phyloP scores from a whole-genome alignment of 1,284 basidiomycete genomes.

The Tremellales sp. region DNA sequence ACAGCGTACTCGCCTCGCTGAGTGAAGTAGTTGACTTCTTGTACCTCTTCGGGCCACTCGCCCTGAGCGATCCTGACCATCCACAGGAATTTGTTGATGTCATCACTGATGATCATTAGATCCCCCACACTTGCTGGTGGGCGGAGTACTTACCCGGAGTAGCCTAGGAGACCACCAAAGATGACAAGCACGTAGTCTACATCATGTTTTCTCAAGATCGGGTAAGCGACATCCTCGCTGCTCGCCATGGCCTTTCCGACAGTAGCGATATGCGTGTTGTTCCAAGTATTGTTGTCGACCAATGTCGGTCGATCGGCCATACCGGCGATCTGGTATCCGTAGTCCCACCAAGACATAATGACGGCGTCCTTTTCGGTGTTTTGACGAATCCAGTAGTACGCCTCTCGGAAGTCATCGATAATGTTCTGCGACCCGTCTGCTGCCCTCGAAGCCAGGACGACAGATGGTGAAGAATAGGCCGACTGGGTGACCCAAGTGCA shows the following conservation, averaged over 20 bases:
- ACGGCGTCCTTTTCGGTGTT: constrained; percentile 91
- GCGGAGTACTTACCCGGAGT: constrained; percentile 61
- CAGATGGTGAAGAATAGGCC: constrained; percentile 97
- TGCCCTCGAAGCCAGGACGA: constrained; percentile 79
- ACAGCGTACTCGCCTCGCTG: constrained; percentile 89
- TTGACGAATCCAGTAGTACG: constrained; percentile 98
- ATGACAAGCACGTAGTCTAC: constrained; percentile 98
- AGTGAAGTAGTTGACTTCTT: constrained; percentile 92
- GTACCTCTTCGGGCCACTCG: constrained; percentile 97
- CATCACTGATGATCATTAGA: constrained; percentile 56
- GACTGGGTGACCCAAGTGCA: constrained; percentile 95
- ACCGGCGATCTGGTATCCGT: constrained; percentile 98
- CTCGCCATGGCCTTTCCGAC: constrained; percentile 98
- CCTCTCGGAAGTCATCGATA: constrained; percentile 99
- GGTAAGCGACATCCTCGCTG: constrained; percentile 90
- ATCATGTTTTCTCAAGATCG: constrained; percentile 94
- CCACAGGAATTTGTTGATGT: constrained; percentile 99
- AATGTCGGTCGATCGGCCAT: constrained; percentile 83
- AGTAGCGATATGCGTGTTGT: constrained; percentile 97
- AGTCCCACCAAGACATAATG: constrained; percentile 99
- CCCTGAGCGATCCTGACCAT: constrained; percentile 98
- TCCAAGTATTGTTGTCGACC: constrained; percentile 99
- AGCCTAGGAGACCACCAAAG: constrained; percentile 93
- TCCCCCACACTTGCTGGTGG: no score
- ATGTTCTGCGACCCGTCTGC: constrained; percentile 87